Conservation (phyloP, 2,329 filamentous ascomycete genomes). For the Gaeumannomyces sp. region DNA sequence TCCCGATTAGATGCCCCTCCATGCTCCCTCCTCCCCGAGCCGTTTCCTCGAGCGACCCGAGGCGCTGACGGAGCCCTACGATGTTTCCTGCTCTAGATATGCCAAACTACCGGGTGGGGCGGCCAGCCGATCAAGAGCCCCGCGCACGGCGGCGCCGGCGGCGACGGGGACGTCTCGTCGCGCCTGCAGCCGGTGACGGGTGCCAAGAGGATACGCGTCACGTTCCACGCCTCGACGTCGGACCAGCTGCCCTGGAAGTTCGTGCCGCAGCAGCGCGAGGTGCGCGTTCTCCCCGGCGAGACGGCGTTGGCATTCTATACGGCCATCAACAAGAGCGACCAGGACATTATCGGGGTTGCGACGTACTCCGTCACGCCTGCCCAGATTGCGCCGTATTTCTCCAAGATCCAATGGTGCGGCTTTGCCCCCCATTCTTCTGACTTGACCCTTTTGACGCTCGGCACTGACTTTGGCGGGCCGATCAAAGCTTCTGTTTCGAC, state of each 20-base stretch:
- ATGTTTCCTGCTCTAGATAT: slow-evolving; percentile 50
- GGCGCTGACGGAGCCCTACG: background rate
- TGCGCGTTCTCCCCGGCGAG: slow-evolving; percentile 89
- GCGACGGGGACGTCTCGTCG: slow-evolving; percentile 59
- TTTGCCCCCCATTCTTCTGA: background rate
- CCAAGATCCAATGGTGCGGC: slow-evolving; percentile 82
- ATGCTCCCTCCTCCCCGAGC: no score
- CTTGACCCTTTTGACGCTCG: background rate
- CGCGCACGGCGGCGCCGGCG: slow-evolving; percentile 49
- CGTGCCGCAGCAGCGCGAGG: slow-evolving; percentile 91
- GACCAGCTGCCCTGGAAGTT: slow-evolving; percentile 98
- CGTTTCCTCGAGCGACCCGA: background rate
- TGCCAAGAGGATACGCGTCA: slow-evolving; percentile 83
- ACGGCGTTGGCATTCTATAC: slow-evolving; percentile 97
- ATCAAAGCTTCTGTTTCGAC: slow-evolving; percentile 79
- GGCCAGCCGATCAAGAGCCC: slow-evolving; percentile 76
- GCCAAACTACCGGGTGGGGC: slow-evolving; percentile 83
- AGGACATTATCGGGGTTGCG: slow-evolving; percentile 95
- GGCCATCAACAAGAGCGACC: slow-evolving; percentile 81
- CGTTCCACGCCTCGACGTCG: slow-evolving; percentile 92
- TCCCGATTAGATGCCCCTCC: background rate
- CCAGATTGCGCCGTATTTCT: slow-evolving; percentile 95
- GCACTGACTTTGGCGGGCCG: background rate
- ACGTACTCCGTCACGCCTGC: slow-evolving; percentile 96
- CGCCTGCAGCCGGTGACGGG: slow-evolving; percentile 75